phyloP scores from a whole-genome alignment of 345 rosid genomes.

The Euphorbia tirucalli region DNA sequence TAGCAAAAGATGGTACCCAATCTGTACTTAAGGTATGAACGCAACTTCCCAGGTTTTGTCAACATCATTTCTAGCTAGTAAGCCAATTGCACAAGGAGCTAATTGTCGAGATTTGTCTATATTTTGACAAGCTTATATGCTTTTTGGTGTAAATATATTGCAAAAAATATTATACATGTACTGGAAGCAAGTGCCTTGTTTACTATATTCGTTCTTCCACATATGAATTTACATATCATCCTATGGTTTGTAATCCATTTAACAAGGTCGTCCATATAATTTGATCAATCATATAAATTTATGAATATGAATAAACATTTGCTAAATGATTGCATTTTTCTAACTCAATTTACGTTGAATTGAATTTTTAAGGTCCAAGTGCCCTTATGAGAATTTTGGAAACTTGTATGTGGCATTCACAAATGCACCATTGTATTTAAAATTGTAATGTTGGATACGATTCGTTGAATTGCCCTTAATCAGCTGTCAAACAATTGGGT shows the following conservation, averaged over 20 bases:
- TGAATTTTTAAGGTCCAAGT: background rate
- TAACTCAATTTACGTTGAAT: background rate
- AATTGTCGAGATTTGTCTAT: background rate
- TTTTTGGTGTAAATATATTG: background rate
- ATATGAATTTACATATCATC: background rate
- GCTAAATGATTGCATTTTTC: background rate
- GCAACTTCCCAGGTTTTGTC: background rate
- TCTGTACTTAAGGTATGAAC: constrained; percentile 44
- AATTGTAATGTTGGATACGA: background rate
- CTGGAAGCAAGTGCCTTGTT: background rate
- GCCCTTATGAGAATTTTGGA: background rate
- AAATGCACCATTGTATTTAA: background rate
- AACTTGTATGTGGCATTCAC: background rate
- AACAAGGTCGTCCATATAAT: background rate
- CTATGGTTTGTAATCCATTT: background rate
- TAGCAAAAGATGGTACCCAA: constrained; percentile 31
- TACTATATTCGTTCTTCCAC: background rate
- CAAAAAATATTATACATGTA: background rate
- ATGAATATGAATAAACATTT: background rate
- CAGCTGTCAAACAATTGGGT: background rate
- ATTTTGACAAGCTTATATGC: background rate
- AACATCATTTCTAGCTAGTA: constrained; percentile 8
- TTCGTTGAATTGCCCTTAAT: background rate
- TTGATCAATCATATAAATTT: background rate
- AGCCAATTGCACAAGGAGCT: constrained; percentile 7